These are phyloP conservation scores for Ogataea populi-albae DNA, from an alignment of 805 yeast genomes.

Conservation along the genomic window DNA sequence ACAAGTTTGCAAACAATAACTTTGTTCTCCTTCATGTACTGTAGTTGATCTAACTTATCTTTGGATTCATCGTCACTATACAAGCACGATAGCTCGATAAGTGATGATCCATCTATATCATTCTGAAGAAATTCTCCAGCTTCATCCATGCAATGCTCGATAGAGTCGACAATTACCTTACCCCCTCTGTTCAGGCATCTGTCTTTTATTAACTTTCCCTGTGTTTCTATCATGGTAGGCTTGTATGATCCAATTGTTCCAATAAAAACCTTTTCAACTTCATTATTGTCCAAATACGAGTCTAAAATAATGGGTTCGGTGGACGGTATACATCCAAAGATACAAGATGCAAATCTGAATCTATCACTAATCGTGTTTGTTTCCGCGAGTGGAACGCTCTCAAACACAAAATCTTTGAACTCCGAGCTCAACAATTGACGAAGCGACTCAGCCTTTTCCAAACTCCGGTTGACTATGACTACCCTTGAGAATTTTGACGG, in stretches of 20 bases:
- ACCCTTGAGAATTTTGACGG: constrained; percentile 37
- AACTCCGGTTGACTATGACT: constrained; percentile 44
- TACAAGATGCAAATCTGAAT: constrained; percentile 41
- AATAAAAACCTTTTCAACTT: constrained; percentile 37
- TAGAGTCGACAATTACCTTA: constrained; percentile 57
- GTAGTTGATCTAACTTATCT: constrained; percentile 8
- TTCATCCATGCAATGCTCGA: constrained; percentile 52
- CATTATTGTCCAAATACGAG: constrained; percentile 27
- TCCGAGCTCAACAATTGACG: constrained; percentile 30
- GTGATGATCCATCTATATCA: constrained; percentile 34
- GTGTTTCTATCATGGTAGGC: constrained; percentile 66
- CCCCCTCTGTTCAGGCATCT: constrained; percentile 34
- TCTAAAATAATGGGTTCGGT: constrained; percentile 43
- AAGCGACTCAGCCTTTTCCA: constrained; percentile 37
- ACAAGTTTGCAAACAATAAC: constrained; percentile 53
- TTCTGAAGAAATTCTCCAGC: constrained; percentile 63
- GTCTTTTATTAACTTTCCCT: constrained; percentile 38
- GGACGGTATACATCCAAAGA: constrained; percentile 62
- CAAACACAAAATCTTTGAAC: constrained; percentile 29
- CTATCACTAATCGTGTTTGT: constrained; percentile 19
- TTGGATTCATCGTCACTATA: constrained; percentile 13
- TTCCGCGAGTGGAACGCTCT: constrained; percentile 19
- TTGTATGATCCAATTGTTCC: constrained; percentile 66
- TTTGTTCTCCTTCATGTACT: constrained; percentile 22
- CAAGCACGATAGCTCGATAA: constrained; percentile 48